These are phyloP conservation scores for Backusella luteola DNA, from an alignment of 192 early-diverging fungal genomes.

Conservation along the genomic window DNA sequence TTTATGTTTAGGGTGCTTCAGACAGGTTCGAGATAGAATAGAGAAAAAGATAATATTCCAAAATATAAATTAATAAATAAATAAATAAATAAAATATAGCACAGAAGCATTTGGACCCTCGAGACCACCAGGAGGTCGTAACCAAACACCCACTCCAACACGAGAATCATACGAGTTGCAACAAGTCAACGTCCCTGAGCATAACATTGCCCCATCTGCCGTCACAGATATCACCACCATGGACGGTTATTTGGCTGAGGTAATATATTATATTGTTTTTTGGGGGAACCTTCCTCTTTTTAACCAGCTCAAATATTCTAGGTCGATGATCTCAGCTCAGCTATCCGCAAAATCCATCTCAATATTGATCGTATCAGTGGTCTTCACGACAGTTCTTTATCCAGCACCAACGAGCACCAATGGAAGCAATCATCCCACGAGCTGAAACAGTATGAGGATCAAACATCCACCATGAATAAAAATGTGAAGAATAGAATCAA, in stretches of 20 bases:
- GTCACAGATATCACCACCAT: background rate
- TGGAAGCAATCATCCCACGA: background rate
- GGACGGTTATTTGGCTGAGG: constrained; percentile 18
- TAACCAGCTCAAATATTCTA: background rate
- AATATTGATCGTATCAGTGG: constrained; percentile 14
- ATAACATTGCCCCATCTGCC: background rate
- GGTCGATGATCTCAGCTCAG: background rate
- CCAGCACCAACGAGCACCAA: constrained; percentile 17
- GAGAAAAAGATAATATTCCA: background rate
- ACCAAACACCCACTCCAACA: background rate
- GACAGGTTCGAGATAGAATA: background rate
- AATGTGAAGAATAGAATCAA: constrained; percentile 51
- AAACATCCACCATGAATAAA: constrained; percentile 22
- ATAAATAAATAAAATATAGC: background rate
- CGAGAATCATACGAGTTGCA: constrained; percentile 2
- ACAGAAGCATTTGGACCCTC: constrained; percentile 11
- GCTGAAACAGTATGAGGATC: constrained; percentile 14
- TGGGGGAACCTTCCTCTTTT: background rate
- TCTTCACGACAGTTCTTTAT: constrained; percentile 7
- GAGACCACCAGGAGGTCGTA: background rate
- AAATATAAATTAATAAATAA: background rate
- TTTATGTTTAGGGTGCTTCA: background rate
- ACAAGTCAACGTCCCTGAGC: background rate
- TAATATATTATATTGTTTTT: background rate
- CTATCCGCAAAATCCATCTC: background rate